Evolutionary conservation across 1,284 basidiomycete species (phyloP).

Genomic region (Rhodotorula sp.): DNA sequence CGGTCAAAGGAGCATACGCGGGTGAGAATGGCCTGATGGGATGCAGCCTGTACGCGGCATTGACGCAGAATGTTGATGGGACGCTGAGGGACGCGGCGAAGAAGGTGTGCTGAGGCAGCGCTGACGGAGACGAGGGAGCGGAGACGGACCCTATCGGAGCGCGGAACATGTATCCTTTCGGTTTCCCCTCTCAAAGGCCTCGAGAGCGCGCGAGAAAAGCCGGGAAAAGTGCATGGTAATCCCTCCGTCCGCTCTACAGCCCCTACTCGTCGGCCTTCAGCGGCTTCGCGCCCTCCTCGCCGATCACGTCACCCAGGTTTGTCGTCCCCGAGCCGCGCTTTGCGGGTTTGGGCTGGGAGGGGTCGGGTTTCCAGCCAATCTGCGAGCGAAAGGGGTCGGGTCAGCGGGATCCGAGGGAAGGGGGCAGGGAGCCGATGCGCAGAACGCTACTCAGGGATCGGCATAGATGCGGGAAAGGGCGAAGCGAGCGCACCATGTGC

Average conservation of each 20-base stretch:
- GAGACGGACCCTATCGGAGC: no score
- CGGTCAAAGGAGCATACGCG: conserved; percentile 12
- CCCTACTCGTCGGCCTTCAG: not conserved
- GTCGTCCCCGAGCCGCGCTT: conserved; percentile 79
- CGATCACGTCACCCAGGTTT: conserved; percentile 69
- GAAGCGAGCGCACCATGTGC: conserved; percentile 73
- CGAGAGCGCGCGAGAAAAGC: not conserved
- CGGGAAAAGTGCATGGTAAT: no score
- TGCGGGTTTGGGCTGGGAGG: conserved; percentile 79
- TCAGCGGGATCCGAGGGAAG: not conserved
- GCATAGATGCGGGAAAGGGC: conserved; percentile 5
- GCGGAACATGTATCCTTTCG: no score
- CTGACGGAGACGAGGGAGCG: no score
- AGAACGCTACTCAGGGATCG: not conserved
- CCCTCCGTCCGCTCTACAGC: not conserved
- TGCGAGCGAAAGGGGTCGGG: conserved; percentile 49
- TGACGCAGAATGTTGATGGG: conserved; percentile 25
- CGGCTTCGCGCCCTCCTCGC: conserved; percentile 25
- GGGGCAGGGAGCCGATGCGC: not conserved
- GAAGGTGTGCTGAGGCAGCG: conserved; percentile 21
- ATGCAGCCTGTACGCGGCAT: conserved; percentile 17
- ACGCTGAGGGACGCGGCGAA: conserved; percentile 14
- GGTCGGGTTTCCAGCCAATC: conserved; percentile 98
- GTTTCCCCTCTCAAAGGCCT: not conserved
- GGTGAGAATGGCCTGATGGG: conserved; percentile 10